These are phyloP conservation scores for Cyberlindnera euphorbiiphila DNA, from an alignment of 805 yeast genomes.

Conservation along the genomic window DNA sequence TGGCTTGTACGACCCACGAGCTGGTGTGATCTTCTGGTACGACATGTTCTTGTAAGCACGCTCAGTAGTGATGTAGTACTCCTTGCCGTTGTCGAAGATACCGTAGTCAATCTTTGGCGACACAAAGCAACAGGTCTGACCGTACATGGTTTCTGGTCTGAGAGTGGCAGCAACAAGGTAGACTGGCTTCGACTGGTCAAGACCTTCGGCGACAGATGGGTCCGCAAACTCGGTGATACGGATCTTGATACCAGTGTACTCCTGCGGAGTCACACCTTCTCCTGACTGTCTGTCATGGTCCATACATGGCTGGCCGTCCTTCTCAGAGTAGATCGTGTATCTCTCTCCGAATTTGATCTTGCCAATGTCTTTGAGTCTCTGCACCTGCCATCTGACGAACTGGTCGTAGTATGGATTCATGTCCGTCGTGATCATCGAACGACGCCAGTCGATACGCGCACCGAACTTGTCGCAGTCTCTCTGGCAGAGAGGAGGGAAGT, in stretches of 20 bases:
- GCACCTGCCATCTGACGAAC: constrained; percentile 95
- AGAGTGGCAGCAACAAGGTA: constrained; percentile 93
- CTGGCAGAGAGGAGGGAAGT: constrained; percentile 88
- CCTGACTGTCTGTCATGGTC: constrained; percentile 98
- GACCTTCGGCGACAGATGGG: constrained; percentile 36
- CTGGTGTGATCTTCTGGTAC: constrained; percentile 88
- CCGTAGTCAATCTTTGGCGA: constrained; percentile 94
- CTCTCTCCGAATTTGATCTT: constrained; percentile 98
- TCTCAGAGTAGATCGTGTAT: constrained; percentile 94
- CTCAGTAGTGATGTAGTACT: constrained; percentile 80
- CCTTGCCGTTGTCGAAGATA: constrained; percentile 76
- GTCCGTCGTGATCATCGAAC: constrained; percentile 93
- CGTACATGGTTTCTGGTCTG: constrained; percentile 98
- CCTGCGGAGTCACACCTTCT: constrained; percentile 96
- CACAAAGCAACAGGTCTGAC: constrained; percentile 97
- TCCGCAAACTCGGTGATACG: constrained; percentile 55
- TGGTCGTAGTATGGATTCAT: constrained; percentile 93
- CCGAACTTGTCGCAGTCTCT: constrained; percentile 78
- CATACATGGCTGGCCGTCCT: constrained; percentile 99
- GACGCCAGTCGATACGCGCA: constrained; percentile 96
- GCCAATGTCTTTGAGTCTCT: constrained; percentile 74
- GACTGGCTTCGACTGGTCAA: constrained; percentile 56
- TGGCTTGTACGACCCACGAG: constrained; percentile 72
- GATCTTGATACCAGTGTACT: constrained; percentile 91
- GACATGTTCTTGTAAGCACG: constrained; percentile 98